phyloP scores from a whole-genome alignment of 164 flowering plant genomes.

The Santalum album region DNA sequence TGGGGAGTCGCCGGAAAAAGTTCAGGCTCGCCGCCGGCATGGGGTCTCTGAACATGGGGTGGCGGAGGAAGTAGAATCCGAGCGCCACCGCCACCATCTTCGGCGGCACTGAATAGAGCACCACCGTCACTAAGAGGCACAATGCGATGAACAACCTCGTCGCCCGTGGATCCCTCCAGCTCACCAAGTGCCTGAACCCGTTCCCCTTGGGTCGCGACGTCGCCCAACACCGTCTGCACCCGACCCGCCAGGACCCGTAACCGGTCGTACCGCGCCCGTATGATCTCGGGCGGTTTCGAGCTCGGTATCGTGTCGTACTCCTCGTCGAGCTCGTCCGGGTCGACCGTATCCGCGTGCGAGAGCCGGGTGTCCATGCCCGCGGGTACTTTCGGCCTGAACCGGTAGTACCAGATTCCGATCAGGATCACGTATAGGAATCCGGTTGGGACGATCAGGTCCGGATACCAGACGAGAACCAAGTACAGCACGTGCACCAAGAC shows the following conservation, averaged over 20 bases:
- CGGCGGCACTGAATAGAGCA: conserved; percentile 68
- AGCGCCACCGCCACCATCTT: conserved; percentile 97
- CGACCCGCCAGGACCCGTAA: conserved; percentile 66
- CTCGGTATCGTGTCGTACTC: conserved; percentile 82
- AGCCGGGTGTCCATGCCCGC: conserved; percentile 79
- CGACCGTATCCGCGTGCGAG: conserved; percentile 70
- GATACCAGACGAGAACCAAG: conserved; percentile 93
- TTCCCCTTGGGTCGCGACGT: conserved; percentile 92
- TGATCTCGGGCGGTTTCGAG: conserved; percentile 52
- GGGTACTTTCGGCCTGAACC: conserved; percentile 77
- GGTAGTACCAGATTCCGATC: conserved; percentile 84
- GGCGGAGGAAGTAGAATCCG: conserved; percentile 84
- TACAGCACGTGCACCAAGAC: conserved; percentile 69
- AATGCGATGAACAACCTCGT: conserved; percentile 71
- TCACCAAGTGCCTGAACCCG: conserved; percentile 82
- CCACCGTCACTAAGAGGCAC: conserved; percentile 49
- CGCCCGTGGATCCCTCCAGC: conserved; percentile 98
- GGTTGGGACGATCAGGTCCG: conserved; percentile 89
- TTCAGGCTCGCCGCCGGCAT: conserved; percentile 87
- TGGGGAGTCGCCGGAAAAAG: conserved; percentile 88
- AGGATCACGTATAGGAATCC: conserved; percentile 63
- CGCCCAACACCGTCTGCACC: conserved; percentile 85
- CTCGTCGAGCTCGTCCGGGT: conserved; percentile 89
- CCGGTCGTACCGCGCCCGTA: conserved; percentile 72
- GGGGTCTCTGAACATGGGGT: conserved; percentile 94